Percentiles rank a stretch among this genome's conserved stretches.
These are phyloP conservation scores for Gliomastix tumulicola DNA, from an alignment of 2,329 filamentous ascomycete species.

Conservation along the genomic window DNA sequence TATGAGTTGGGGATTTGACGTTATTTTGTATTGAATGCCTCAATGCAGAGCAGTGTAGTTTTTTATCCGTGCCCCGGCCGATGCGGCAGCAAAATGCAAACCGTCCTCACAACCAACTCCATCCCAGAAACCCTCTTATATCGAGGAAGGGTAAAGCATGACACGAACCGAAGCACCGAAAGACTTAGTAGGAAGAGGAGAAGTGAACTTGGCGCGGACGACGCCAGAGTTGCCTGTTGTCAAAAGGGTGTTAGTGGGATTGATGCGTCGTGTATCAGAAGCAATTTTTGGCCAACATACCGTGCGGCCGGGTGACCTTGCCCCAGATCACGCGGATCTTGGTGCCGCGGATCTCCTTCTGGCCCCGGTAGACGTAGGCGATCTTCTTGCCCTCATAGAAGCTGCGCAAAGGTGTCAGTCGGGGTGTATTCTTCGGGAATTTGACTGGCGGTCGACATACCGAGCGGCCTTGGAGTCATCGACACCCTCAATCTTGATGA, in stretches of 20 bases:
- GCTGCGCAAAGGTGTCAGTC: constrained; percentile 26
- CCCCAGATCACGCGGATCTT: constrained; percentile 99
- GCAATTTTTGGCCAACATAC: constrained; percentile 44
- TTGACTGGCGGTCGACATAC: constrained; percentile 51
- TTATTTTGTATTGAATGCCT: constrained; percentile 6
- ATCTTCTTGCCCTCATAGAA: constrained; percentile 99
- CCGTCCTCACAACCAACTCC: constrained; percentile 58
- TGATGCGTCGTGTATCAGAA: not conserved
- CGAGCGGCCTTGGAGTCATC: constrained; percentile 83
- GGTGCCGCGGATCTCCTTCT: constrained; percentile 90
- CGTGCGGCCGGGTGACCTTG: constrained; percentile 94
- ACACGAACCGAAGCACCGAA: constrained; percentile 95
- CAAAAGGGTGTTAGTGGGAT: no score
- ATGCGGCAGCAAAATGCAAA: constrained; percentile 56
- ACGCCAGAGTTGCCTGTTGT: constrained; percentile 85
- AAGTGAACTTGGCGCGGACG: constrained; percentile 94
- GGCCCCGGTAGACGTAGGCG: constrained; percentile 95
- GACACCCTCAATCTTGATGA: constrained; percentile 99
- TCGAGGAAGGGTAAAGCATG: constrained; percentile 97
- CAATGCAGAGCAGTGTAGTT: constrained; percentile 34
- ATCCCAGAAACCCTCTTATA: constrained; percentile 57
- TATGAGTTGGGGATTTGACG: constrained; percentile 5
- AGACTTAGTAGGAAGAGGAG: constrained; percentile 91
- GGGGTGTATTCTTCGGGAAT: not conserved
- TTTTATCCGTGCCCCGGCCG: constrained; percentile 44